Evolutionary conservation across 148 eudicot species (phyloP).

Genomic region (Arctostaphylos glauca): DNA sequence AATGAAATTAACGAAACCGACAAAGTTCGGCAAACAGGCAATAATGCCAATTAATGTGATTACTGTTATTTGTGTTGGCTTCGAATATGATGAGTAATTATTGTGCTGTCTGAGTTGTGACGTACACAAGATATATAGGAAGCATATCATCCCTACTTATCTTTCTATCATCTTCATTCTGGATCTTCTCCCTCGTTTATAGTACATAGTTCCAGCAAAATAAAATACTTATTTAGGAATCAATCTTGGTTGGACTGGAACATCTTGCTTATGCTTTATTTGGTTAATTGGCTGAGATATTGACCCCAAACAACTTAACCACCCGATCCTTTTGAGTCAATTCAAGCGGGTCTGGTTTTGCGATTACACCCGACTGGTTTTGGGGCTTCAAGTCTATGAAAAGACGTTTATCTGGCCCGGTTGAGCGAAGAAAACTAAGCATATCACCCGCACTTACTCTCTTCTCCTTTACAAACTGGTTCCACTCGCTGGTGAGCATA

Average conservation of each 20-base stretch:
- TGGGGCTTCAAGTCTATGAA: constrained; percentile 27
- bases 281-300: constrained; percentile 15
- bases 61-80: not conserved
- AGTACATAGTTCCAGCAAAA: not conserved
- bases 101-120: not conserved
- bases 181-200: not conserved
- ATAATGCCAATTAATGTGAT: not conserved
- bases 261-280: not conserved
- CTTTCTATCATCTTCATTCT: constrained; percentile 1
- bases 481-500: constrained; percentile 38
- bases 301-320: constrained; percentile 30
- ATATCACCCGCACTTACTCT: constrained; percentile 26
- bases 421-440: constrained; percentile 23
- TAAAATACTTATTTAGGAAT: not conserved
- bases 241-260: not conserved
- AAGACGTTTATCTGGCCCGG: constrained; percentile 16
- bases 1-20: not conserved
- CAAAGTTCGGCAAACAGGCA: not conserved
- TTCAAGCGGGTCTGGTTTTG: not conserved
- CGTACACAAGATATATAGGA: not conserved
- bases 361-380: not conserved
- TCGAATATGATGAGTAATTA: not conserved
- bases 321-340: not conserved
- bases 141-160: not conserved
- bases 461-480: constrained; percentile 32